phyloP scores from a whole-genome alignment of 495 filamentous ascomycete species.

The Podospora appendiculata region DNA sequence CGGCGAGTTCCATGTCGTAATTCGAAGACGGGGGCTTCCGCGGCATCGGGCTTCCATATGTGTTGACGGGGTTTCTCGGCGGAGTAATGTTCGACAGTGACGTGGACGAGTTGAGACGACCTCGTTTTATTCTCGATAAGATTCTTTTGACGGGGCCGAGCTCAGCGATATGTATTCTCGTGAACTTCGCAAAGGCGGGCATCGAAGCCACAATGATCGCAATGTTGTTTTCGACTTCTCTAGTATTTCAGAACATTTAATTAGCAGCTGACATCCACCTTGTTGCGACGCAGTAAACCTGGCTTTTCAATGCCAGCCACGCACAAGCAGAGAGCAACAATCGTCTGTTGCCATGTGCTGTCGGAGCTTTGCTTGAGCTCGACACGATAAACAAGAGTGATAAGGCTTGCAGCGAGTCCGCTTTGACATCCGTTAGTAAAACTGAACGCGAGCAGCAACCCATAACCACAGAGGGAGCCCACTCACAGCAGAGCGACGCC shows the following conservation, averaged over 20 bases:
- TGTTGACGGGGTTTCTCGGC: too few relatives aligned
- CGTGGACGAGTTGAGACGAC: too few relatives aligned
- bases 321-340: neutral
- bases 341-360: neutral
- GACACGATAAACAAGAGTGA: constrained; percentile 1
- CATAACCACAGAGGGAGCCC: too few relatives aligned
- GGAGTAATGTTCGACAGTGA: too few relatives aligned
- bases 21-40: too few relatives aligned
- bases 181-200: constrained; percentile 13
- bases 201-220: constrained; percentile 11
- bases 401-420: constrained; percentile 3
- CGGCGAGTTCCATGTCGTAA: too few relatives aligned
- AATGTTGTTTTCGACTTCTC: constrained; percentile 5
- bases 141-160: neutral
- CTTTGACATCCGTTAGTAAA: too few relatives aligned
- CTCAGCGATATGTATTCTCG: neutral
- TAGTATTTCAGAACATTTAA: neutral
- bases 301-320: neutral
- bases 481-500: neutral
- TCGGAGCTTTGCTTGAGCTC: neutral
- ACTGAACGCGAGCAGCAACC: too few relatives aligned
- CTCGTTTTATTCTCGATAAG: too few relatives aligned
- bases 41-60: too few relatives aligned
- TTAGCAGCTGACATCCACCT: neutral
- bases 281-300: too few relatives aligned